phyloP scores from a whole-genome alignment of 176 grass and related monocot species.

The Zea mays region Zm-B73-REFERENCE-NAM-5.0 NC_050097.1:18108001-18108500 shows the following conservation, averaged over 20 bases:
- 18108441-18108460: not conserved
- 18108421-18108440: slow-evolving; percentile 23
- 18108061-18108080: slow-evolving; percentile 44
- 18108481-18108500: slow-evolving; percentile 63
- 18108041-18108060: slow-evolving; percentile 51
- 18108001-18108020: slow-evolving; percentile 44
- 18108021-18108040: slow-evolving; percentile 38
- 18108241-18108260: slow-evolving; percentile 50
- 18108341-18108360: slow-evolving; percentile 37
- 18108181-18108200: slow-evolving; percentile 22
- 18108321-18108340: slow-evolving; percentile 6
- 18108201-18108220: slow-evolving; percentile 49
- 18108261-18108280: slow-evolving; percentile 47
- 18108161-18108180: slow-evolving; percentile 1
- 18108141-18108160: slow-evolving; percentile 37
- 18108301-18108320: slow-evolving; percentile 46
- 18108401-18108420: not conserved
- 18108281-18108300: slow-evolving; percentile 54
- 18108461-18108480: slow-evolving; percentile 44
- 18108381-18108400: slow-evolving; percentile 11
- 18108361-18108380: slow-evolving; percentile 12
- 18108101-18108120: slow-evolving; percentile 39
- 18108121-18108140: slow-evolving; percentile 12
- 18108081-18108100: slow-evolving; percentile 48
- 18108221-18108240: slow-evolving; percentile 39